Evolutionary conservation across 2,329 filamentous ascomycete species (phyloP), one percentile per base, ranked within the genome.

Genomic region (Pyrenochaeta sp.): DNA sequence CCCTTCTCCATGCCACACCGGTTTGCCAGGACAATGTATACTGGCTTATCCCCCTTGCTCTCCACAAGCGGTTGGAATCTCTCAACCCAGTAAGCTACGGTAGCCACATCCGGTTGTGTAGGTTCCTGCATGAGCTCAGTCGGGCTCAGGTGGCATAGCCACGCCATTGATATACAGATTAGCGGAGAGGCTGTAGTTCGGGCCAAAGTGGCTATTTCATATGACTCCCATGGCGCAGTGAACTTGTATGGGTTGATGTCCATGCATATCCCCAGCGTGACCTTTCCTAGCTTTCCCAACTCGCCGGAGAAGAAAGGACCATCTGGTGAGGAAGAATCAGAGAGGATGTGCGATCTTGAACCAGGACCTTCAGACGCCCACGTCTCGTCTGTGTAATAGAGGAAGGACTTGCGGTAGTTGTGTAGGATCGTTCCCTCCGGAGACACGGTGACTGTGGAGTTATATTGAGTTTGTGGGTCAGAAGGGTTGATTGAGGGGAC

Each of bases 101-200:
- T 90, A 17, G 89, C 83, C 71, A 88, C 79, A 53, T 92, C 88
- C 0, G 88, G 87, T 35, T 81, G 52, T 52, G 73, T 19, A 55
- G 75, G 45, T 60, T 82, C 62, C 74, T 84, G 6, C 46, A 44
- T 13, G 59, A 75, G 1, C 69, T 76, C 58, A 76, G 79, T 48
- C 76, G 83, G 41, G 67, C 75, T 2, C 17, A 82, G 65, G 19
- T 74, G 63, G 11, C 87, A 90, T 21, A 89, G 74, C 89, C 88
- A 93, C 0, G 89, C 88, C 89, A 92, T 92, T 3, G 81, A 83
- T 0, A 93, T 55, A 22, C 91, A 81, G 2, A 89, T 83, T 0
- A 92, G 51, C 10, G 84, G 82, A 0, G 86, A 80, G 0, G 77
- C 61, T 0, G 72, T 71, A 1, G 82, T 71, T 0, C 90, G 64